Percentiles rank a stretch among this genome's conserved stretches.
Evolutionary conservation across 2,329 filamentous ascomycete species (phyloP).

Genomic region (Aspergillaceae sp.): DNA sequence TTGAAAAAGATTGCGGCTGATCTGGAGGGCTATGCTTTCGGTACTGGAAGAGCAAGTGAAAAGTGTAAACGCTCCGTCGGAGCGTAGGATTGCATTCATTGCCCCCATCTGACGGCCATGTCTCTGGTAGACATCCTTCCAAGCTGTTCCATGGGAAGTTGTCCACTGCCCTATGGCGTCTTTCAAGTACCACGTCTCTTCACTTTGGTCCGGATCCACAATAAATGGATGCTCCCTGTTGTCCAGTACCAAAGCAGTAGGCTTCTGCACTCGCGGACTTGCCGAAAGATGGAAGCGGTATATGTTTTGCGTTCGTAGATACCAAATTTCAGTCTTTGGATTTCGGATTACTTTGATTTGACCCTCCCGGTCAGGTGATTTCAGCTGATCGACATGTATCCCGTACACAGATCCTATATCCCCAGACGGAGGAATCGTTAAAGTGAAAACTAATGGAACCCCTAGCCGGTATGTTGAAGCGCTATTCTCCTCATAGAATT

Average conservation of each 20-base stretch:
- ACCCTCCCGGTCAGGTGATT: constrained; percentile 44
- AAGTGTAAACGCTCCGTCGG: constrained; percentile 39
- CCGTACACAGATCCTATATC: constrained; percentile 47
- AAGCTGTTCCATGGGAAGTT: constrained; percentile 12
- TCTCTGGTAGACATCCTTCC: constrained; percentile 25
- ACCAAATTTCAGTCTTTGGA: constrained; percentile 21
- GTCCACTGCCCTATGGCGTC: constrained; percentile 13
- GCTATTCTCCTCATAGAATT: constrained; percentile 39
- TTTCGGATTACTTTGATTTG: constrained; percentile 35
- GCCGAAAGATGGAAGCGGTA: constrained; percentile 29
- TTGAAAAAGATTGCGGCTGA: constrained; percentile 50
- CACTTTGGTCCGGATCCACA: constrained; percentile 4
- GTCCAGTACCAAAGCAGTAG: constrained; percentile 14
- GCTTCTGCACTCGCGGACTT: constrained; percentile 3
- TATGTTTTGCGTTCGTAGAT: constrained; percentile 37
- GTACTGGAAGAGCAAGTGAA: constrained; percentile 14
- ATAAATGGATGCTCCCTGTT: constrained; percentile 8
- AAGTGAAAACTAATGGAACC: constrained; percentile 33
- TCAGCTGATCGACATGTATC: constrained; percentile 43
- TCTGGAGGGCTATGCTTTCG: constrained; percentile 41
- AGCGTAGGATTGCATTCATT: constrained; percentile 47
- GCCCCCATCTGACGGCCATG: constrained; percentile 43
- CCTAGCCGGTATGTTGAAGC: constrained; percentile 1
- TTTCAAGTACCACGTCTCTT: constrained; percentile 18
- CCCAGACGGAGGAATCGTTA: constrained; percentile 45